phyloP scores from a whole-genome alignment of 2,329 filamentous ascomycete genomes.

The Cylindrodendrum hubeiense region DNA sequence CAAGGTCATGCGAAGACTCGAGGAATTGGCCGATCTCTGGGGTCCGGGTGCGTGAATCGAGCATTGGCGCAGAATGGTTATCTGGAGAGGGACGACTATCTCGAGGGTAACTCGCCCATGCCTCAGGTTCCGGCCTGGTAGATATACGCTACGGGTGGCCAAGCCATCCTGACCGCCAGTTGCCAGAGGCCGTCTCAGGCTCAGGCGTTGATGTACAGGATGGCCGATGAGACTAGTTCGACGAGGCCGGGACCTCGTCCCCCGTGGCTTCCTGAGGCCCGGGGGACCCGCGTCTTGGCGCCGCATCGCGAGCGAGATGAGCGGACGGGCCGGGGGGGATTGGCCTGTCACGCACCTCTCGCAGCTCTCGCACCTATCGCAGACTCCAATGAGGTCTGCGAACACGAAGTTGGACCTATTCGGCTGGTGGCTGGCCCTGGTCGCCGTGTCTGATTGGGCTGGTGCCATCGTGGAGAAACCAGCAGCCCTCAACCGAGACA shows the following conservation, averaged over 20 bases:
- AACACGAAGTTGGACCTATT: background rate
- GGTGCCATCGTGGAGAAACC: background rate
- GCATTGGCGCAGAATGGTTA: background rate
- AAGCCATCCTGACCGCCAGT: conserved; percentile 14
- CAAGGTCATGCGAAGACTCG: background rate
- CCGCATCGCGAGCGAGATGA: background rate
- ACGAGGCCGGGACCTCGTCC: background rate
- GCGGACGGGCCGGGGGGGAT: background rate
- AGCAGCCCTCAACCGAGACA: conserved; percentile 19
- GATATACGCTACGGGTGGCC: conserved; percentile 6
- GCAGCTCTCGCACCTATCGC: background rate
- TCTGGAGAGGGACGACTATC: too few relatives aligned
- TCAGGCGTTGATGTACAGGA: background rate
- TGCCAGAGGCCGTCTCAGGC: background rate
- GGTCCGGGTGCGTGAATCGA: background rate
- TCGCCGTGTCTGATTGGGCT: background rate
- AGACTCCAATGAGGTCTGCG: background rate
- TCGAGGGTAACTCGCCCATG: background rate
- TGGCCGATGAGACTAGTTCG: background rate
- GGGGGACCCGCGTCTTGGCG: background rate
- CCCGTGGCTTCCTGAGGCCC: background rate
- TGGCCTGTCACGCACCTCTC: too few relatives aligned
- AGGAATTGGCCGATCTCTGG: background rate
- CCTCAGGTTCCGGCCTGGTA: conserved; percentile 1
- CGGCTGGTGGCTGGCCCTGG: background rate